These are phyloP conservation scores for Calendula officinalis DNA, from an alignment of 129 eudicot species.

Conservation along the genomic window DNA sequence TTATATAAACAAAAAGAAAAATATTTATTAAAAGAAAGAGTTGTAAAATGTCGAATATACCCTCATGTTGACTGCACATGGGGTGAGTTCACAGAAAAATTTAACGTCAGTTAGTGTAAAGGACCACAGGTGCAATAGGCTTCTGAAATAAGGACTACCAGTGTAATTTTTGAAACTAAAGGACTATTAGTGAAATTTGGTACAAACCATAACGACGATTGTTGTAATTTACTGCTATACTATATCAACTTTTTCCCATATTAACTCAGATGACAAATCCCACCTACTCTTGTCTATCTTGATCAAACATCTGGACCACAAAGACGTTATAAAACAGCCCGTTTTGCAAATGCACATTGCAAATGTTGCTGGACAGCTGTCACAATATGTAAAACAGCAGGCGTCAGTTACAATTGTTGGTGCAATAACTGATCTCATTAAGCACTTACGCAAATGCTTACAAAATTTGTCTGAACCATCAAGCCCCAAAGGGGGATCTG, in stretches of 20 bases:
- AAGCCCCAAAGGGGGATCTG: conserved; percentile 45
- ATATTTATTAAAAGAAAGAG: no score
- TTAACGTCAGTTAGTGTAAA: no score
- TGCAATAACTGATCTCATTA: conserved; percentile 65
- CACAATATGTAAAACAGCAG: conserved; percentile 50
- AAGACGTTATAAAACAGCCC: conserved; percentile 62
- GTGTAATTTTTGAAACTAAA: no score
- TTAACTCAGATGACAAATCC: conserved; percentile 52
- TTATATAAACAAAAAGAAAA: no score
- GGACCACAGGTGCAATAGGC: no score
- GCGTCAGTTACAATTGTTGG: conserved; percentile 58
- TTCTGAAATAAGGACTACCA: no score
- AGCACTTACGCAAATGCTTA: conserved; percentile 65
- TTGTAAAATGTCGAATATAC: no score
- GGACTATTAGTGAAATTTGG: no score
- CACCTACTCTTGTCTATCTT: conserved; percentile 62
- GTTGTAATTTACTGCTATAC: no score
- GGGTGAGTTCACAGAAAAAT: no score
- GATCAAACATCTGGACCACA: conserved; percentile 75
- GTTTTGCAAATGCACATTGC: conserved; percentile 50
- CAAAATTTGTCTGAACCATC: conserved; percentile 54
- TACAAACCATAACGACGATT: no score
- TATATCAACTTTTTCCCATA: conserved; percentile 9
- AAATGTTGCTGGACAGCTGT: conserved; percentile 52
- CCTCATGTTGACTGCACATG: no score